Base-by-base conservation (phyloP, 345 rosid species). In the Acer yangbiense region DNA sequence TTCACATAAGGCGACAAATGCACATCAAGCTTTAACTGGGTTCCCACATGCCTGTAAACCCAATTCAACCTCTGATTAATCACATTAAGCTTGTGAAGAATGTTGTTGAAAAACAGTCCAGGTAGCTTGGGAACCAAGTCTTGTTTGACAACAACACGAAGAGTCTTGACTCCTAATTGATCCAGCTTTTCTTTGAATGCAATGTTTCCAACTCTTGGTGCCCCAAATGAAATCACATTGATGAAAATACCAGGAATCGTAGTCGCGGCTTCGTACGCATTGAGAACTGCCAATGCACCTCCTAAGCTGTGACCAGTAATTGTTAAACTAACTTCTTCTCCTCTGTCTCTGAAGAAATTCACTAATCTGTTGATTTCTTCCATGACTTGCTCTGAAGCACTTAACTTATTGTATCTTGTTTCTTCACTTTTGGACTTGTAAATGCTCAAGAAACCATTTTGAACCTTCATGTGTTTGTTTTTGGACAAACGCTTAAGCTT, bases 191-290 rank as follows among this genome's bases (percentile, higher is more conserved):
- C 89, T 75, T 82, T 85, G 82, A 91, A 91, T 13, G 84, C 85
- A 25, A 89, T 66, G 78, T 91, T 91, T 7, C 95, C 95, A n/a
- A 85, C 93, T 68, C 95, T 80, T 0, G 93, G 95, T 17, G 91
- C 92, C 18, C 90, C 95, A 21, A 87, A 91, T 0, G 95, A 86
- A 35, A 91, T 74, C 50, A 91, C 93, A 55, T 82, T 85, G 43
- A 91, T 80, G 68, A 66, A 78, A 12, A 88, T 71, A 27, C 23
- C 81, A 0, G 91, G 88, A 60, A 87, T 76, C 21, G 82, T 76
- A 80, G 77, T 81, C 6, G 85, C 88, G 0, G 88, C 90, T 41
- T 91, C 89, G 9, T 88, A 83, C 25, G 93, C 93, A 8, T 84
- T 91, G 67, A 91, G 80, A 2, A 88, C 86, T 0, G 95, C 90